These are phyloP conservation scores for Neonothopanus nambi DNA, from an alignment of 1,284 basidiomycete genomes.

Conservation along the genomic window DNA sequence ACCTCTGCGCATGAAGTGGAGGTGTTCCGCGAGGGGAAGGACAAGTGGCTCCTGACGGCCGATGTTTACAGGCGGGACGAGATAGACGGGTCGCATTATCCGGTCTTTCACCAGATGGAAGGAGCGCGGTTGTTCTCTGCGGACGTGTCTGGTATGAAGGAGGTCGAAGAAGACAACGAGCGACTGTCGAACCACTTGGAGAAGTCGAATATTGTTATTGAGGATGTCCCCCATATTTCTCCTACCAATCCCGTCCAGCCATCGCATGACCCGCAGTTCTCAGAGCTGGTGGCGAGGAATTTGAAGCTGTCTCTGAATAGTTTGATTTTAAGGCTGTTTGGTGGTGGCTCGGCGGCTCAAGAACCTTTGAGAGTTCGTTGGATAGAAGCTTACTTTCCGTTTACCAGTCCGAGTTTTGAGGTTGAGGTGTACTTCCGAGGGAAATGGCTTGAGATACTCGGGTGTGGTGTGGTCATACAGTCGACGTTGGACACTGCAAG, in stretches of 20 bases:
- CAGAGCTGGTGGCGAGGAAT: constrained; percentile 78
- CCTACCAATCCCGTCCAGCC: constrained; percentile 81
- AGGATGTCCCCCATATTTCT: constrained; percentile 80
- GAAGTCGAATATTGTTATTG: constrained; percentile 76
- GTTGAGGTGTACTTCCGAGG: constrained; percentile 97
- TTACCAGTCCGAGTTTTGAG: constrained; percentile 96
- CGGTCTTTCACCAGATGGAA: constrained; percentile 99
- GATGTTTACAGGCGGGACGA: constrained; percentile 99
- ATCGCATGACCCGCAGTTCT: constrained; percentile 70
- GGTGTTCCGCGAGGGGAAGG: constrained; percentile 75
- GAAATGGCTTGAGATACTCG: constrained; percentile 97
- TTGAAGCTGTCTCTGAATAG: constrained; percentile 92
- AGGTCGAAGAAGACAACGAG: constrained; percentile 66
- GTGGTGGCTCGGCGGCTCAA: constrained; percentile 48
- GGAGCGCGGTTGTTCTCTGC: constrained; percentile 82
- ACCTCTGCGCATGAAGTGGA: constrained; percentile 98
- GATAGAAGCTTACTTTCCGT: constrained; percentile 98
- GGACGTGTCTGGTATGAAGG: constrained; percentile 51
- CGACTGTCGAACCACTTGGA: constrained; percentile 63
- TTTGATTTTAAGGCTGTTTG: constrained; percentile 85
- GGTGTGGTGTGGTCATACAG: constrained; percentile 91
- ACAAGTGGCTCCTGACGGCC: constrained; percentile 91
- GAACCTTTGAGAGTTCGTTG: constrained; percentile 87
- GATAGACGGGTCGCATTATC: constrained; percentile 96
- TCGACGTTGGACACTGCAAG: constrained; percentile 86